Evolutionary conservation across 2,329 filamentous ascomycete genomes (phyloP), one percentile per base, ranked within the genome.

Genomic region (Fusarium sp.): DNA sequence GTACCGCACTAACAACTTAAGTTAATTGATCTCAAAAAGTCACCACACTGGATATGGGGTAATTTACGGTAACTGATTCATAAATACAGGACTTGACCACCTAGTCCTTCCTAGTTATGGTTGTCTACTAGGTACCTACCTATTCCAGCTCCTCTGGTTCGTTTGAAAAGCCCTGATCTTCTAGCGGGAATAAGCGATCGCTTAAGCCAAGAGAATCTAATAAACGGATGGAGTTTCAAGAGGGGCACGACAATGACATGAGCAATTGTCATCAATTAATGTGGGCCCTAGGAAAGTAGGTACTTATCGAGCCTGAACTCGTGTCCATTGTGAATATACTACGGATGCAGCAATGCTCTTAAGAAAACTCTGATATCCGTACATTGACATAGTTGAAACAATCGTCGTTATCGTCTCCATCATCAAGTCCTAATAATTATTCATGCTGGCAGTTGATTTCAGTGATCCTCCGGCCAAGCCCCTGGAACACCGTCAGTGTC

Each of bases 391-490:
- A 27, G 11, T 16, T 25, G 22, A n/a, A 34, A 62, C 38, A 40
- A 44, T 43, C 34, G 18, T n/a, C 29, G 53, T 46, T 34, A 14
- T 40, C 25, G 24, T 40, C 32, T 27, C 16, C 15, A 7, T 32
- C 10, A 14, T 52, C 49, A 38, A 50, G 40, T 29, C 29, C 30
- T 38, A 46, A 20, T 62, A 7, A 38, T 38, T n/a, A 58, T 40
- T 42, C 25, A 59, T 56, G 56, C 61, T 53, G 44, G 40, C 53
- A 43, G 59, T 58, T 50, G 44, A 49, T 60, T 32, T 71, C 65
- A 62, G 52, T 55, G 53, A 27, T 77, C 77, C n/a, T 73, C 75
- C 18, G 80, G 80, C 80, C 80, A 81, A 32, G 78, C 77, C 32
- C 80, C 80, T 15, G 80, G 80, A 14, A 77, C 24, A 8, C 50